Percentiles rank a stretch among this genome's conserved stretches.
These are phyloP conservation scores for Plicaturopsis crispa DNA, from an alignment of 768 basidiomycete genomes.

Conservation along the genomic window DNA sequence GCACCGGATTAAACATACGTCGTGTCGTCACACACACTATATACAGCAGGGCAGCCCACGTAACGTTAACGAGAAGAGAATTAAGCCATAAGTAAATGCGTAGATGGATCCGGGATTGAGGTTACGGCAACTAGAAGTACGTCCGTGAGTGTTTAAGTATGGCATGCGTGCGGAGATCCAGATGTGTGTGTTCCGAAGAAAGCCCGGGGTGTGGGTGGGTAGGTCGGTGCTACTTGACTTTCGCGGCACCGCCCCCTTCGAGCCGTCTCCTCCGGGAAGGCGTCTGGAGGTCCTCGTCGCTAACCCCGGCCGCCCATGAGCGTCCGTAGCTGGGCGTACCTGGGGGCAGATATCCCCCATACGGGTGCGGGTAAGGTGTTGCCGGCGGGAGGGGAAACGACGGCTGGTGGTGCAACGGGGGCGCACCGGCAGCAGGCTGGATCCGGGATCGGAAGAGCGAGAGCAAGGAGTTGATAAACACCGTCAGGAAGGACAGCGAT, in stretches of 20 bases:
- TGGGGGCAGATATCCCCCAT: slow-evolving; percentile 41
- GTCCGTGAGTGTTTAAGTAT: too few species aligned
- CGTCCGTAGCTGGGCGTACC: slow-evolving; percentile 40
- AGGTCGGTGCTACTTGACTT: slow-evolving; percentile 38
- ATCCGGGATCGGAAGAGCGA: slow-evolving; percentile 69
- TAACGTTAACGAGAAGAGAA: too few species aligned
- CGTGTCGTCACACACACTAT: too few species aligned
- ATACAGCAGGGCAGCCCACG: too few species aligned
- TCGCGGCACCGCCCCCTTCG: slow-evolving; percentile 46
- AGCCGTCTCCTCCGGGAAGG: slow-evolving; percentile 42
- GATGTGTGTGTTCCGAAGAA: too few species aligned
- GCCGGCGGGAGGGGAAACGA: slow-evolving; percentile 32
- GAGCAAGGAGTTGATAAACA: slow-evolving; percentile 76
- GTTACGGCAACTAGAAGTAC: too few species aligned
- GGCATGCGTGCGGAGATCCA: too few species aligned
- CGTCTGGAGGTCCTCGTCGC: slow-evolving; percentile 15
- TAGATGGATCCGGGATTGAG: too few species aligned
- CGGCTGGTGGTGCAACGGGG: slow-evolving; percentile 23
- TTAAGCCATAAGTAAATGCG: too few species aligned
- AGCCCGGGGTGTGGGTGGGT: too few species aligned
- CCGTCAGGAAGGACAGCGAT: slow-evolving; percentile 67
- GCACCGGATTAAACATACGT: too few species aligned
- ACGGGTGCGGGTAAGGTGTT: slow-evolving; percentile 36
- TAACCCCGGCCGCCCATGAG: slow-evolving; percentile 23
- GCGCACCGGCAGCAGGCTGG: slow-evolving; percentile 30